These are phyloP conservation scores for Arthroderma sp. DNA, from an alignment of 2,329 filamentous ascomycete species.

Conservation along the genomic window DNA sequence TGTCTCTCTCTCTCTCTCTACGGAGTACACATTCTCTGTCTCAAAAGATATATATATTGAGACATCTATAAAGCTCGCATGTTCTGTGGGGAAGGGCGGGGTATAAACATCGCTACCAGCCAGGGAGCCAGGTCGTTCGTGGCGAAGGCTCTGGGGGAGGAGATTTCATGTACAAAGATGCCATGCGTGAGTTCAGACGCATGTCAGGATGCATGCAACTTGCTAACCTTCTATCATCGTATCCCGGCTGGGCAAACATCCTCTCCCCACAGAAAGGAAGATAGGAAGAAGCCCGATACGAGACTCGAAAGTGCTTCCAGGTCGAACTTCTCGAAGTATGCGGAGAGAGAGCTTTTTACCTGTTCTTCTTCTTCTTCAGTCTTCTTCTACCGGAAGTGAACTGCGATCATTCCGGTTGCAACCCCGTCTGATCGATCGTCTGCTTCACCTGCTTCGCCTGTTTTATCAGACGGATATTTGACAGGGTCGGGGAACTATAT, in stretches of 20 bases:
- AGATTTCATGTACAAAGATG: not conserved
- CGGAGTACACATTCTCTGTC: too few relatives aligned
- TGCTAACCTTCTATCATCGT: not conserved
- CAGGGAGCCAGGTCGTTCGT: not conserved
- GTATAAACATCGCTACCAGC: not conserved
- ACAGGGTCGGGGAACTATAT: not conserved
- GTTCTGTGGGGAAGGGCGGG: not conserved
- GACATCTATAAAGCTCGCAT: not conserved
- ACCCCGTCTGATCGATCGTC: too few relatives aligned
- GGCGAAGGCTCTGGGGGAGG: not conserved
- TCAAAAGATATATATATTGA: too few relatives aligned
- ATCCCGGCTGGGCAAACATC: not conserved
- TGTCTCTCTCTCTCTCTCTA: too few relatives aligned
- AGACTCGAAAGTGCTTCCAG: too few relatives aligned
- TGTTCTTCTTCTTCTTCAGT: too few relatives aligned
- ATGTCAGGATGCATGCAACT: not conserved
- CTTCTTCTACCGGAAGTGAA: too few relatives aligned
- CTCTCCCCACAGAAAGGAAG: not conserved
- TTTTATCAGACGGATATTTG: not conserved
- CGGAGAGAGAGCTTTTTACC: not conserved
- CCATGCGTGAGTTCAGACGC: not conserved
- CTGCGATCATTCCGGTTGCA: too few relatives aligned
- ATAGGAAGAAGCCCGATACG: not conserved
- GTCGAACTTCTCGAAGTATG: not conserved
- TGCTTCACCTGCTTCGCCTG: not conserved